Conservation (phyloP, 176 grass and related monocot species). For the Eleusine indica region DNA sequence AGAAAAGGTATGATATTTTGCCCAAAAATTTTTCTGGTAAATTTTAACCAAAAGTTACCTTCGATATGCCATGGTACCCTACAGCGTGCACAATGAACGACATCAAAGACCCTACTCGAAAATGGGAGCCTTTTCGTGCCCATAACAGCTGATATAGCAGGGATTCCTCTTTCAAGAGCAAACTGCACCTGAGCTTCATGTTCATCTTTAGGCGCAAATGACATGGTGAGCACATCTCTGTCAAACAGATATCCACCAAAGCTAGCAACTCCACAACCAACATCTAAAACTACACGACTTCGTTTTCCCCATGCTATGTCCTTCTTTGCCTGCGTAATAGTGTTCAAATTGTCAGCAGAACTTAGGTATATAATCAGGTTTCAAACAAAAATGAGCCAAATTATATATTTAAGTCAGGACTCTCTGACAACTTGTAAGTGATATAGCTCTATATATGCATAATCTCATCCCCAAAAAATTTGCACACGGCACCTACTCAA, state of each 20-base stretch:
- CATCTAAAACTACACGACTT: conserved; percentile 67
- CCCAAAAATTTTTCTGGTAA: background rate
- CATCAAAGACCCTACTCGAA: conserved; percentile 80
- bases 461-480: background rate
- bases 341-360: conserved; percentile 1
- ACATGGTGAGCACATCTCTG: conserved; percentile 81
- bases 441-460: background rate
- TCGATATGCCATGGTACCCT: conserved; percentile 95
- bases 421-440: background rate
- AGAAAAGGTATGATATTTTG: conserved; percentile 1
- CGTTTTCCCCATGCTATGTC: conserved; percentile 77
- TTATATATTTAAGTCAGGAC: background rate
- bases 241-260: conserved; percentile 85
- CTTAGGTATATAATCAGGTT: background rate
- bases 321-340: conserved; percentile 59
- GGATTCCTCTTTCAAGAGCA: conserved; percentile 93
- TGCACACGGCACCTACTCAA: background rate
- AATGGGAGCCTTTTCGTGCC: conserved; percentile 91
- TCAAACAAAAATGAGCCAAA: background rate
- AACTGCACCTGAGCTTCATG: conserved; percentile 93
- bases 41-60: conserved; percentile 44
- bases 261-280: conserved; percentile 88
- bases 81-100: conserved; percentile 83
- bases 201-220: conserved; percentile 92
- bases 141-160: conserved; percentile 93